Evolutionary conservation across 305 asterid genomes (phyloP).

Genomic region (Stenogyne calaminthoides): DNA sequence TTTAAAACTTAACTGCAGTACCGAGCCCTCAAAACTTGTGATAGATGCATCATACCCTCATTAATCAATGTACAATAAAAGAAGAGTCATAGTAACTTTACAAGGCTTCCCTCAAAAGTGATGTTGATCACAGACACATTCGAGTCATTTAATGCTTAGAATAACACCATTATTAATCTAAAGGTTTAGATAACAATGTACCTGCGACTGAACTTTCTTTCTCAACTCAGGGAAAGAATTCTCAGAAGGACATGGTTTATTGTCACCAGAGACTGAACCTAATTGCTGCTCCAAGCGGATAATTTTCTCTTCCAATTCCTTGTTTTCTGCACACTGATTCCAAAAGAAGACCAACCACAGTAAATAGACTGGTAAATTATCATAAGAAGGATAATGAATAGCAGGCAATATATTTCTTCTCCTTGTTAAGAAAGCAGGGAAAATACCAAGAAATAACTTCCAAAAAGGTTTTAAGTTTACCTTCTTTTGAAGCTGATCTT

Average conservation of each 20-base stretch:
- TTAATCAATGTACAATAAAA: conserved; percentile 2
- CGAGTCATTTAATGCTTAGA: conserved; percentile 12
- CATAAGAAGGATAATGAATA: conserved; percentile 10
- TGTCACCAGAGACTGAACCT: conserved; percentile 49
- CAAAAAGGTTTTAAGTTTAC: conserved; percentile 36
- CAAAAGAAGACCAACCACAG: conserved; percentile 28
- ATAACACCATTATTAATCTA: conserved; percentile 19
- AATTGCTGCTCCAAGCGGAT: conserved; percentile 70
- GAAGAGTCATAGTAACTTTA: neutral
- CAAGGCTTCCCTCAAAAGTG: conserved; percentile 3
- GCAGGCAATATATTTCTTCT: neutral
- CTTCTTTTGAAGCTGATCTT: conserved; percentile 92
- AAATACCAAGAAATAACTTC: neutral
- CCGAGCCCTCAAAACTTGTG: neutral
- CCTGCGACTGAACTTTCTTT: conserved; percentile 80
- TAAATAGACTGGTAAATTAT: conserved; percentile 12
- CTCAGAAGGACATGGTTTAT: conserved; percentile 41
- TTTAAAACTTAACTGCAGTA: neutral
- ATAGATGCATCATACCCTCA: neutral
- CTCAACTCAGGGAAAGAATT: conserved; percentile 60
- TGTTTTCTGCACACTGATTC: conserved; percentile 71
- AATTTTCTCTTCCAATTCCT: conserved; percentile 69
- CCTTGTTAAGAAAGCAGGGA: neutral
- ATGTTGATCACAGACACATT: neutral
- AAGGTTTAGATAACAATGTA: conserved; percentile 29